Base-by-base conservation (phyloP, 768 basidiomycete genomes). In the Lactifluus subvellereus region DNA sequence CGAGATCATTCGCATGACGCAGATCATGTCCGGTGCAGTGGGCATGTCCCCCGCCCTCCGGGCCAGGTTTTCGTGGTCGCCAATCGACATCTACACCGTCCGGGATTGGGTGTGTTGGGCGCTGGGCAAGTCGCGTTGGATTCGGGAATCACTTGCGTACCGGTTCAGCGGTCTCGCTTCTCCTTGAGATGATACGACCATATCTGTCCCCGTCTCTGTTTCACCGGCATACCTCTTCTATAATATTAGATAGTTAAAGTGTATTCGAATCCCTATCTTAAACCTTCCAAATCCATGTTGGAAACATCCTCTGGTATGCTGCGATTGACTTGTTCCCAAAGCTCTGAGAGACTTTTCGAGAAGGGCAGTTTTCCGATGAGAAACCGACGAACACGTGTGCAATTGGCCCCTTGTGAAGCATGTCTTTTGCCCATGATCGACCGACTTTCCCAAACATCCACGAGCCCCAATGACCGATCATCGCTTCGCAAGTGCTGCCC, bases 401-500 rank as follows among this genome's bases (percentile, higher is more conserved):
- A 35, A 33, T n/a, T 37, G 27, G 22, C 13, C 11, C 53, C 22
- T 32, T 6, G 32, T 20, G 30, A 9, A 6, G 40, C 16, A 37
- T 50, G 6, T 13, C 27, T 22, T 48, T 37, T 37, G 4, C 22
- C 20, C 37, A 11, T 38, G 14, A 7, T 54, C 27, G 27, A 3
- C 27, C 54, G 22, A 54, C 18, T 45, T 33, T 1, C n/a, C 6
- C 16, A 16, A 16, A 35, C 42, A 1, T 22, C 30, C 32, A 14
- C 13, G 10, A 27, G 43, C 38, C 20, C 11, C 20, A 18, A 40
- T 18, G 6, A 38, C n/a, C 20, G 16, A 48, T 61, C 40, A 74
- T 60, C 74, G 66, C 53, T 70, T 69, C 4, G 82, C 81, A 54
- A 89, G 70, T 4, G 79, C 78, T 20, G 80, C 77, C 4, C 89